Conservation (phyloP, 2,329 filamentous ascomycete genomes). For the Aspergillus japonicus region DNA sequence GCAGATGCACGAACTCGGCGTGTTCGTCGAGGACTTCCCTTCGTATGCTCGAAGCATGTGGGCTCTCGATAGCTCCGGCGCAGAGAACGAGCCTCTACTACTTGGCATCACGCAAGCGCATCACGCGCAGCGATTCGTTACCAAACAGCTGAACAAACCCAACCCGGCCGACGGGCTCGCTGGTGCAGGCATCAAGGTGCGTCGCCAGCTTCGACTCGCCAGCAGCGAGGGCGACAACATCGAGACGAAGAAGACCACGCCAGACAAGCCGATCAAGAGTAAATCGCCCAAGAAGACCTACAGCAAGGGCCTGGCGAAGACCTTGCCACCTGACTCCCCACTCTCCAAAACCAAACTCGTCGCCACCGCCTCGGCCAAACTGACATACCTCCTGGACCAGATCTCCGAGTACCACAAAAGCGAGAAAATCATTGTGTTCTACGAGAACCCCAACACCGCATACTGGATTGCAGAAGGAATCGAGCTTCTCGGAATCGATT, state of each 20-base stretch:
- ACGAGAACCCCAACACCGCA: conserved; percentile 81
- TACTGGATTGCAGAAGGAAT: conserved; percentile 82
- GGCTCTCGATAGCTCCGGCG: conserved; percentile 58
- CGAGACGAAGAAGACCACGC: conserved; percentile 18
- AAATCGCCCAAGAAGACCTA: conserved; percentile 33
- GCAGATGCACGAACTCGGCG: conserved; percentile 71
- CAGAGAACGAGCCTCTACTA: conserved; percentile 48
- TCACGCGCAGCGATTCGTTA: conserved; percentile 57
- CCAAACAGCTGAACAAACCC: conserved; percentile 31
- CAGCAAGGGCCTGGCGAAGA: conserved; percentile 26
- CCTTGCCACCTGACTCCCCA: conserved; percentile 45
- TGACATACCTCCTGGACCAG: conserved; percentile 78
- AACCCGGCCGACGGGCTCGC: conserved; percentile 44
- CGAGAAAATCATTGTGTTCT: conserved; percentile 91
- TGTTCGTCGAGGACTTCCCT: conserved; percentile 70
- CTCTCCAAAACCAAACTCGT: conserved; percentile 63
- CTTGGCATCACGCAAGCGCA: conserved; percentile 58
- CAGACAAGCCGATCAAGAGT: conserved; percentile 27
- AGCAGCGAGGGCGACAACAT: conserved; percentile 19
- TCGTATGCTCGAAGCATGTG: conserved; percentile 60
- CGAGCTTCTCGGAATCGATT: conserved; percentile 65
- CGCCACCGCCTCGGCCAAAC: conserved; percentile 82
- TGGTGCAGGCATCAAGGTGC: conserved; percentile 41
- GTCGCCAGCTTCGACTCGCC: conserved; percentile 24
- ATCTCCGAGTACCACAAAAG: conserved; percentile 65